Conservation (phyloP, 2,329 filamentous ascomycete species). For the Gnomoniopsis sp. region DNA sequence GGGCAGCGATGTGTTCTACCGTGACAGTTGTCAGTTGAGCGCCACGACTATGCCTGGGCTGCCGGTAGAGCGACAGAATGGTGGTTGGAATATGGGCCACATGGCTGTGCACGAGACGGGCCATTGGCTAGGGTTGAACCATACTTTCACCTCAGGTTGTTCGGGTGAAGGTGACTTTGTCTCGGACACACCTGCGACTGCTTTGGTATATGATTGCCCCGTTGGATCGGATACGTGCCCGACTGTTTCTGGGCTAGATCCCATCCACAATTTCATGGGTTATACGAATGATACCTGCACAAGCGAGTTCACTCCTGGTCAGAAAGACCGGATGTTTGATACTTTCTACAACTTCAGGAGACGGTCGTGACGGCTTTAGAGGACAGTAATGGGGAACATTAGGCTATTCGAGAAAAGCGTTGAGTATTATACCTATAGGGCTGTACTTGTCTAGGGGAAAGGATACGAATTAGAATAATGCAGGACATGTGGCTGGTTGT, state of each 20-base stretch:
- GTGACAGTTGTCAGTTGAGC: slow-evolving; percentile 2
- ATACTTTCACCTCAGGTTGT: slow-evolving; percentile 39
- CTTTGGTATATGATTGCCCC: neutral
- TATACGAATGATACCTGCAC: slow-evolving; percentile 7
- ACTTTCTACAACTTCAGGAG: neutral
- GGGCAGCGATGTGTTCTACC: slow-evolving; percentile 1
- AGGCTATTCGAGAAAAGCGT: too few species aligned
- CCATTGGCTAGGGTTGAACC: slow-evolving; percentile 42
- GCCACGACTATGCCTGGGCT: slow-evolving; percentile 3
- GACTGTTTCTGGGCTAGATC: neutral
- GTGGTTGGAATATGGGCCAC: slow-evolving; percentile 33
- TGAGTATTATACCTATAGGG: too few species aligned
- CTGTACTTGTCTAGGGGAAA: too few species aligned
- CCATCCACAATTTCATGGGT: slow-evolving; percentile 8
- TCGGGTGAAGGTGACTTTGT: slow-evolving; percentile 37
- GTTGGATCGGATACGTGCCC: slow-evolving; percentile 4
- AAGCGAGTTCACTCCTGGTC: slow-evolving; percentile 2
- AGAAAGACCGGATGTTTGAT: neutral
- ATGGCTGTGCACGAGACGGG: slow-evolving; percentile 43
- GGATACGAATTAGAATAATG: too few species aligned
- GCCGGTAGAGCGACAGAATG: neutral
- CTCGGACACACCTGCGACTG: slow-evolving; percentile 33
- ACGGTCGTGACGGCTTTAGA: neutral
- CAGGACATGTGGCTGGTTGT: too few species aligned
- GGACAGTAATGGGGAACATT: too few species aligned